Percentiles rank a stretch among this genome's conserved stretches.
Evolutionary conservation across 305 asterid species (phyloP).

Genomic region (Fraxinus dipetala): DNA sequence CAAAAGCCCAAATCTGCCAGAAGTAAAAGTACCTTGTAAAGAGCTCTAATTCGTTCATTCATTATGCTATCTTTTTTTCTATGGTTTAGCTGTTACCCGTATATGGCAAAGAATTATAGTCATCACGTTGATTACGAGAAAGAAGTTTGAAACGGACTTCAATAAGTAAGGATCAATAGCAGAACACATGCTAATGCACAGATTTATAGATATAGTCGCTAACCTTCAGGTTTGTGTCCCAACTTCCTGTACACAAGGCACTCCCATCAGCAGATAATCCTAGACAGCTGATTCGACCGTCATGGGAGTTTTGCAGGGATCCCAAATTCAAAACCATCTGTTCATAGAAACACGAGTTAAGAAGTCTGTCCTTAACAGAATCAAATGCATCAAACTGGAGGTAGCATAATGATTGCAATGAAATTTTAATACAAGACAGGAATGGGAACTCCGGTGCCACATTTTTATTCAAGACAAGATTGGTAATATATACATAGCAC

Average conservation of each 20-base stretch:
- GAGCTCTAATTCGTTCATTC: conserved; percentile 2
- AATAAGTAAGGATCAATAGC: not conserved
- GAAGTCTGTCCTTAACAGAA: not conserved
- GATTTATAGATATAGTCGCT: not conserved
- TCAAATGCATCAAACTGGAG: conserved; percentile 8
- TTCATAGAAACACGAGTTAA: conserved; percentile 15
- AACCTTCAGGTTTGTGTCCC: conserved; percentile 91
- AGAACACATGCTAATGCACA: not conserved
- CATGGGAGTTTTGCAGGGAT: conserved; percentile 83
- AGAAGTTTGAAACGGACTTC: not conserved
- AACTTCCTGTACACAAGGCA: conserved; percentile 97
- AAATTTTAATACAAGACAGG: not conserved
- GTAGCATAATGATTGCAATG: not conserved
- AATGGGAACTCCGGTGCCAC: not conserved
- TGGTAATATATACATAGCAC: not conserved
- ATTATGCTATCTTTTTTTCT: not conserved
- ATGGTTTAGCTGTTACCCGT: not conserved
- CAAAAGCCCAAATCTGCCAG: conserved; percentile 96
- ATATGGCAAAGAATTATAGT: not conserved
- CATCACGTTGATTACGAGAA: not conserved
- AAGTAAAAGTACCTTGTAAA: conserved; percentile 1
- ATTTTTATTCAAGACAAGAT: not conserved
- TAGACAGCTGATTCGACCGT: conserved; percentile 71
- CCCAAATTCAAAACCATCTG: conserved; percentile 90
- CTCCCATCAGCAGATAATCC: conserved; percentile 96